Conservation (phyloP, 208 protist species). For the Wallacemonas rigidus region DNA sequence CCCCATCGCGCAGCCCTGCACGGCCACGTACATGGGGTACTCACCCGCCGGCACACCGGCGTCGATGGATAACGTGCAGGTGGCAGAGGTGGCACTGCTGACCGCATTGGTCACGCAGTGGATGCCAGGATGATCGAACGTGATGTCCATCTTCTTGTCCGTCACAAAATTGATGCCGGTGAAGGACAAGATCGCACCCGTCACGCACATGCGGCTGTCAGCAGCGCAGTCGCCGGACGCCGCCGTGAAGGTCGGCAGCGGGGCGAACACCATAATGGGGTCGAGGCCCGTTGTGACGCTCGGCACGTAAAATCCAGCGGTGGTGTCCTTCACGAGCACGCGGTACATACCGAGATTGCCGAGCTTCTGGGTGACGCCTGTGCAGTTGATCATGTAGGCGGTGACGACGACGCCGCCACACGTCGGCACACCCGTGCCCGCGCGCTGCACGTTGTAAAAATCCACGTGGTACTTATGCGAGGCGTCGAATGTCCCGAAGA, state of each 20-base stretch:
- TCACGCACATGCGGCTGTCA: slow-evolving; percentile 20
- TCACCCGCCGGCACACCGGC: slow-evolving; percentile 1
- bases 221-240: slow-evolving; percentile 5
- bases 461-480: slow-evolving; percentile 11
- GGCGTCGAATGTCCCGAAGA: slow-evolving; percentile 19
- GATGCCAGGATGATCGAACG: slow-evolving; percentile 1
- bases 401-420: slow-evolving; percentile 4
- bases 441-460: slow-evolving; percentile 20
- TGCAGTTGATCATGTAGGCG: slow-evolving; percentile 17
- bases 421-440: slow-evolving; percentile 17
- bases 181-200: slow-evolving; percentile 18
- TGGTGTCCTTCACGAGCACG: slow-evolving; percentile 20
- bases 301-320: slow-evolving; percentile 6
- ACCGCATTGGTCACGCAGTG: not conserved
- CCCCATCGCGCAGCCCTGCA: slow-evolving; percentile 24
- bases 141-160: slow-evolving; percentile 7
- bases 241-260: not conserved
- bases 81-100: not conserved
- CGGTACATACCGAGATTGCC: slow-evolving; percentile 24
- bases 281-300: slow-evolving; percentile 3
- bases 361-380: slow-evolving; percentile 8
- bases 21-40: slow-evolving; percentile 20
- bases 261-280: slow-evolving; percentile 15
- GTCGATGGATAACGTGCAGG: slow-evolving; percentile 9
- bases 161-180: slow-evolving; percentile 21